Evolutionary conservation across 805 yeast genomes (phyloP).

Genomic region (Nakazawaea populi): DNA sequence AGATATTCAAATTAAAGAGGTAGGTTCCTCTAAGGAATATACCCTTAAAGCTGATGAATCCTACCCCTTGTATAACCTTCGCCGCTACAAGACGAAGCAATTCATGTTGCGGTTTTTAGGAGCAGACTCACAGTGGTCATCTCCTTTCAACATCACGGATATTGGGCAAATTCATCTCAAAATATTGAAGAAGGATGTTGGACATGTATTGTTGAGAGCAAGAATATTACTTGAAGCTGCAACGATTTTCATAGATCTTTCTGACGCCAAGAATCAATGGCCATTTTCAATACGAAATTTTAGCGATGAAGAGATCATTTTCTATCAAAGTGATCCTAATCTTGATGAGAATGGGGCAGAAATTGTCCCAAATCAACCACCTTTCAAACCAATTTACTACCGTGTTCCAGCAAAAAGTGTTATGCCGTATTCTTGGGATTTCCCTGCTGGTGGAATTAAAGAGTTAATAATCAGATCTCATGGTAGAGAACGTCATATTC

Average conservation of each 20-base stretch:
- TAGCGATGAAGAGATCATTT: conserved; percentile 77
- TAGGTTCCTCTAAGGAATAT: conserved; percentile 52
- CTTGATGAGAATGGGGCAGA: conserved; percentile 49
- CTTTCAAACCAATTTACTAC: conserved; percentile 75
- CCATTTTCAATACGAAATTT: conserved; percentile 90
- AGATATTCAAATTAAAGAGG: conserved; percentile 56
- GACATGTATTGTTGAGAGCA: conserved; percentile 65
- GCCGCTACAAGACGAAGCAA: conserved; percentile 52
- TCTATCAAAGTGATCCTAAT: conserved; percentile 81
- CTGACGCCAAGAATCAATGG: conserved; percentile 76
- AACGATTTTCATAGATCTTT: conserved; percentile 69
- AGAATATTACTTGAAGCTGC: conserved; percentile 77
- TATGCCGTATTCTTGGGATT: conserved; percentile 99
- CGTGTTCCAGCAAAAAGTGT: conserved; percentile 83
- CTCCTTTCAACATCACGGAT: conserved; percentile 81
- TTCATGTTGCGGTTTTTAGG: conserved; percentile 54
- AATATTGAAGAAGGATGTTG: conserved; percentile 53
- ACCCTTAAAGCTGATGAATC: conserved; percentile 41
- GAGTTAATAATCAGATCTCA: conserved; percentile 71
- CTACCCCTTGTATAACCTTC: conserved; percentile 60
- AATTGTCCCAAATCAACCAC: conserved; percentile 44
- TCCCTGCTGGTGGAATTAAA: conserved; percentile 82
- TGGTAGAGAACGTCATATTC: conserved; percentile 71
- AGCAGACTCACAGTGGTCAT: conserved; percentile 65
- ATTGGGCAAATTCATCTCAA: conserved; percentile 78